Evolutionary conservation across 805 yeast genomes (phyloP).

Genomic region (Schwanniomyces sp.): DNA sequence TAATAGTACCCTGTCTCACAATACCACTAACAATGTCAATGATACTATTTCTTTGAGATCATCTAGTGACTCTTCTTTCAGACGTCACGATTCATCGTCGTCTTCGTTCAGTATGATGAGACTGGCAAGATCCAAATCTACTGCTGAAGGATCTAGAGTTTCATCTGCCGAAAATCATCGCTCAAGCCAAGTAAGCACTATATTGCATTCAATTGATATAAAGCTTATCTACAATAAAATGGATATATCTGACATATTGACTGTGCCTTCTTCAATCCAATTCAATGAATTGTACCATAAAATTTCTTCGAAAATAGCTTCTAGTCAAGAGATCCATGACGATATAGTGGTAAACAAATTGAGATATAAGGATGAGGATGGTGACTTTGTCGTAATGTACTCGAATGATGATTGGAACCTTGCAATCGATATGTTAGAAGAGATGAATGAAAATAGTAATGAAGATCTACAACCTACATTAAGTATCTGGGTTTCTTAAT

Average conservation of each 20-base stretch:
- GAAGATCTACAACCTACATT: conserved; percentile 18
- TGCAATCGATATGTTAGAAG: conserved; percentile 65
- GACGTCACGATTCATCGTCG: conserved; percentile 42
- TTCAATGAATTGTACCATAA: conserved; percentile 61
- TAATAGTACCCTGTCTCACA: conserved; percentile 9
- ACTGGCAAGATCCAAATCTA: conserved; percentile 23
- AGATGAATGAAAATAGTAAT: conserved; percentile 19
- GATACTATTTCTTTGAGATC: conserved; percentile 22
- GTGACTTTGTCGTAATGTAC: conserved; percentile 83
- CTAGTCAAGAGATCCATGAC: conserved; percentile 52
- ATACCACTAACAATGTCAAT: conserved; percentile 1
- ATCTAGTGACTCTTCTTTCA: conserved; percentile 28
- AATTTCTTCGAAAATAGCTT: conserved; percentile 50
- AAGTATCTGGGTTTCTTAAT: conserved; percentile 42
- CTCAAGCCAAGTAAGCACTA: neutral
- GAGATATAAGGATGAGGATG: conserved; percentile 91
- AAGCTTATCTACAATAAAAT: conserved; percentile 32
- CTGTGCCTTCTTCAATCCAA: conserved; percentile 26
- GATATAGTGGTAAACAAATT: conserved; percentile 56
- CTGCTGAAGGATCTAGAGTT: conserved; percentile 13
- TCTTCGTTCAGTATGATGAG: conserved; percentile 46
- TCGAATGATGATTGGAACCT: conserved; percentile 86
- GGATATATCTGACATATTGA: conserved; percentile 26
- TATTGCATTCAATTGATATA: conserved; percentile 14
- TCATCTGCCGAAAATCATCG: conserved; percentile 5